Percentiles rank a stretch among this genome's conserved stretches.
Evolutionary conservation across 176 grass and related monocot species (phyloP).

Genomic region (Avena eriantha): DNA sequence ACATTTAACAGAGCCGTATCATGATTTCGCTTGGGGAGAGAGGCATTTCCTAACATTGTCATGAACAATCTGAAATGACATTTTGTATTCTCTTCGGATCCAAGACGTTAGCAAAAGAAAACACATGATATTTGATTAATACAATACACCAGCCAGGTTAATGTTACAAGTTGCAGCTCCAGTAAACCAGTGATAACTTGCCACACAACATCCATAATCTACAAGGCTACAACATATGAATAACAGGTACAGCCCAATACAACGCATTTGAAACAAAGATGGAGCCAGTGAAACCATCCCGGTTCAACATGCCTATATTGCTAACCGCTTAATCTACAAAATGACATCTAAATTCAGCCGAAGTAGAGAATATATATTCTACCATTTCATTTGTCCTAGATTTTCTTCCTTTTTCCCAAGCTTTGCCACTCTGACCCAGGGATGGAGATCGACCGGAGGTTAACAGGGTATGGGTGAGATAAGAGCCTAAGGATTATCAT

Average conservation of each 20-base stretch:
- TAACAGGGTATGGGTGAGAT: background rate
- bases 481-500: constrained; percentile 36
- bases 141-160: constrained; percentile 1
- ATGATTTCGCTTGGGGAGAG: no score
- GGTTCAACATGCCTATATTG: constrained; percentile 25
- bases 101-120: background rate
- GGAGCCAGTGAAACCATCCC: background rate
- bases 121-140: background rate
- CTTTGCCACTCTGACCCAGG: background rate
- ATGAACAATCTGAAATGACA: background rate
- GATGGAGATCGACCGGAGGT: background rate
- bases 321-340: constrained; percentile 39
- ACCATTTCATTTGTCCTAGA: constrained; percentile 27
- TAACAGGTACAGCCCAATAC: constrained; percentile 5
- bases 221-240: constrained; percentile 26
- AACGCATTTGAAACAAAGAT: constrained; percentile 12
- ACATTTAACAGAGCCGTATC: no score
- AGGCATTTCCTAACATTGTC: no score
- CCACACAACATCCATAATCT: background rate
- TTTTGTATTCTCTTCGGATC: background rate
- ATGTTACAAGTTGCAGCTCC: constrained; percentile 6
- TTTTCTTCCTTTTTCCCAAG: background rate
- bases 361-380: constrained; percentile 27
- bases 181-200: constrained; percentile 17
- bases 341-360: constrained; percentile 19